These are phyloP conservation scores for Ensete glaucum DNA, from an alignment of 176 grass and related monocot genomes.

Conservation along the genomic window DNA sequence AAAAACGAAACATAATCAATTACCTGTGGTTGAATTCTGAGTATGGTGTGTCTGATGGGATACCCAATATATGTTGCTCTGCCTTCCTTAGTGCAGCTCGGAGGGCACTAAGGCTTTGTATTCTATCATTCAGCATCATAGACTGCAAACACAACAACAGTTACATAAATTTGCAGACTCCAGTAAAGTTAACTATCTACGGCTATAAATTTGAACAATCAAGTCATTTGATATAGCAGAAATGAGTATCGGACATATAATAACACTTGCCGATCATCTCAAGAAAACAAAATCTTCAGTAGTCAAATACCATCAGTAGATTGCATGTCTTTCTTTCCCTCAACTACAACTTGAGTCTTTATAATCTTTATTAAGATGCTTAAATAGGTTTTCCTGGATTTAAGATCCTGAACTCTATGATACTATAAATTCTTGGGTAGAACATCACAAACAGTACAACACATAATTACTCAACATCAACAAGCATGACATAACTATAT, in stretches of 20 bases:
- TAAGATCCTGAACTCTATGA: too few relatives aligned
- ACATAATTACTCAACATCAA: too few relatives aligned
- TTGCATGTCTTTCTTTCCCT: neutral
- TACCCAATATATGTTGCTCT: conserved; percentile 57
- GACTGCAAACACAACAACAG: conserved; percentile 30
- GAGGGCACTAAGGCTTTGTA: conserved; percentile 79
- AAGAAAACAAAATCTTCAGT: too few relatives aligned
- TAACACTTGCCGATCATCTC: too few relatives aligned
- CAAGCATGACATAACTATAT: neutral
- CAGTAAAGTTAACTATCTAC: neutral
- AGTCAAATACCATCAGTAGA: too few relatives aligned
- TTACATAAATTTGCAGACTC: too few relatives aligned
- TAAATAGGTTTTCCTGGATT: too few relatives aligned
- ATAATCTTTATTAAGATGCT: too few relatives aligned
- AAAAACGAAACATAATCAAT: neutral
- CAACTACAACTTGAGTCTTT: too few relatives aligned
- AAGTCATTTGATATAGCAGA: neutral
- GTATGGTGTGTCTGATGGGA: conserved; percentile 54
- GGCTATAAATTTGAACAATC: neutral
- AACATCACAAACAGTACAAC: too few relatives aligned
- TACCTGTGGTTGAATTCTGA: conserved; percentile 88
- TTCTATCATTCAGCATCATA: conserved; percentile 97
- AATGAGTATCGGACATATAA: too few relatives aligned
- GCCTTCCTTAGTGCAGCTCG: conserved; percentile 79
- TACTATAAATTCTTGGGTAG: too few relatives aligned